Conservation (phyloP, 345 rosid genomes). For the Eucalyptus marginata region DNA sequence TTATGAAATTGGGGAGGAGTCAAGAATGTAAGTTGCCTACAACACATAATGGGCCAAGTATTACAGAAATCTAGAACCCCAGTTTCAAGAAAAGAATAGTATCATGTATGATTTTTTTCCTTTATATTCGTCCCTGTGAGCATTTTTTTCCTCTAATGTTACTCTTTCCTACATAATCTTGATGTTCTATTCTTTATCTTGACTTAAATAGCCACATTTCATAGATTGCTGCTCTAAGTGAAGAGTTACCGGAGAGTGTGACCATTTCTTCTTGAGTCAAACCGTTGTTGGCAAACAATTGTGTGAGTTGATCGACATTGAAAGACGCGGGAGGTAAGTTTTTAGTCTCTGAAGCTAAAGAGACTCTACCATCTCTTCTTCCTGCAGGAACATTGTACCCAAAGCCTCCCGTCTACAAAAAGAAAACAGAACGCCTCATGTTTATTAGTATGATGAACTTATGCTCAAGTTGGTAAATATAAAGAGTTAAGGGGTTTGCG, state of each 20-base stretch:
- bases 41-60: background rate
- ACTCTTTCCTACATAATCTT: background rate
- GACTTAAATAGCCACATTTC: background rate
- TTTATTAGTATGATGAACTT: background rate
- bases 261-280: slow-evolving; percentile 38
- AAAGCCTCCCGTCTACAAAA: slow-evolving; percentile 23
- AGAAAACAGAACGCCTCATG: background rate
- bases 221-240: background rate
- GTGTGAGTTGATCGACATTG: slow-evolving; percentile 19
- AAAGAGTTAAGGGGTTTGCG: background rate
- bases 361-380: slow-evolving; percentile 47
- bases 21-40: background rate
- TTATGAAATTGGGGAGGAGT: background rate
- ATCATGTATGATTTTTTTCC: background rate
- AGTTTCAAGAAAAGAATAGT: background rate
- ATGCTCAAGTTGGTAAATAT: background rate
- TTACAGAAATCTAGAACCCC: background rate
- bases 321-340: slow-evolving; percentile 36
- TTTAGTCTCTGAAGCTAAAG: slow-evolving; percentile 23
- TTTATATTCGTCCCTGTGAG: background rate
- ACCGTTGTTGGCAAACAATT: slow-evolving; percentile 5
- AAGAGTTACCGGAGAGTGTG: slow-evolving; percentile 27
- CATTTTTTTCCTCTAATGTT: background rate
- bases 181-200: background rate
- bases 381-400: slow-evolving; percentile 46